Base-by-base conservation (phyloP, 1,284 basidiomycete species). In the Ustanciosporium gigantosporum region DNA sequence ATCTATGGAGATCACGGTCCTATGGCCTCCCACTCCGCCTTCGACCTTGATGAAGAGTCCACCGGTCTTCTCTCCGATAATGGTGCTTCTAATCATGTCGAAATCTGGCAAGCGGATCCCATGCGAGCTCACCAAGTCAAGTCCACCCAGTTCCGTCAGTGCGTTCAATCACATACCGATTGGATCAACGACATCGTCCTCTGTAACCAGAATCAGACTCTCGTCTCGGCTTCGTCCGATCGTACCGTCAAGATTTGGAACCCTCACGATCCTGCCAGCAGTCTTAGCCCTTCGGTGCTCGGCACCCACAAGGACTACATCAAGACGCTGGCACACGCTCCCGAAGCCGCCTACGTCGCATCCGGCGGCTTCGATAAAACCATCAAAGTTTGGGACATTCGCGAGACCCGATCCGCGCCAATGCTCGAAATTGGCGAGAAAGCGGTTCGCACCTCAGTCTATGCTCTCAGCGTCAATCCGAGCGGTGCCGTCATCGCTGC, bases 131-230 rank as follows among this genome's bases (percentile, higher is more conserved):
- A 49, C 29, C 38, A 45, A 11, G 52, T 55, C 13, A 48, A 36
- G 5, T 36, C 38, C 11, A 57, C 60, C 2, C 45, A 34, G 5
- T 68, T 70, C 43, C 51, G 62, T 11, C 72, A 76, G 31, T 73
- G 64, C 19, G 57, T 78, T 13, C 70, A 75, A 31, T 65, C 62
- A 8, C 76, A 78, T 51, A 86, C 88, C 0, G 92, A 97, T 79
- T 98, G 94, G 95, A 86, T 97, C 36, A 97, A 96, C 78, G 94
- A 97, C 72, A 86, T 98, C 50, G 76, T 93, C 6, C 83, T 98
- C 13, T 93, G 90, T 80, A 94, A 96, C 74, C 82, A 87, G 60
- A 92, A 96, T 68, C 91, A 94, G 77, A 96, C 91, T 3, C 89
- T 96, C 41, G 84, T 96, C 35, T 92, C 94, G 36, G 94, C 90